phyloP scores from a whole-genome alignment of 1,139 yeast genomes.

The Saccharomyces hybrid region DNA sequence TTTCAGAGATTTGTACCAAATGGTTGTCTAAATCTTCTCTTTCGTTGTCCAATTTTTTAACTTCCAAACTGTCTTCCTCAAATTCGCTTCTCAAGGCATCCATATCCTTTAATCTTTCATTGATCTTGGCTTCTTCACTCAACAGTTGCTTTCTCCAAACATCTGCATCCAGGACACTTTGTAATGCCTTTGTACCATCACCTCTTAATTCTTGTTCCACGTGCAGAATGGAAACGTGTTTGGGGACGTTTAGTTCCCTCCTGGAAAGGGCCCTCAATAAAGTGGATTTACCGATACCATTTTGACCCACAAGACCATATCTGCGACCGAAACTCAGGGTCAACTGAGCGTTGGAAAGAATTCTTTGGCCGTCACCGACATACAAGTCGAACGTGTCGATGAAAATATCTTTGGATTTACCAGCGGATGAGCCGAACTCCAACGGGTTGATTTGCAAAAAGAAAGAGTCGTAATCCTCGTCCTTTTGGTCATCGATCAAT shows the following conservation, averaged over 20 bases:
- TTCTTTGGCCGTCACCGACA: slow-evolving; percentile 93
- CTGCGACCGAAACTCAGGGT: slow-evolving; percentile 88
- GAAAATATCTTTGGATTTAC: slow-evolving; percentile 91
- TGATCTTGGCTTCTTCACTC: slow-evolving; percentile 65
- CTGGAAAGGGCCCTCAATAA: slow-evolving; percentile 80
- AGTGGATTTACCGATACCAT: slow-evolving; percentile 98
- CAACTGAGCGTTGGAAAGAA: slow-evolving; percentile 78
- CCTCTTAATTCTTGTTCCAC: slow-evolving; percentile 96
- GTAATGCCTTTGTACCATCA: slow-evolving; percentile 83
- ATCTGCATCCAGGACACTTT: slow-evolving; percentile 94
- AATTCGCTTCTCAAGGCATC: slow-evolving; percentile 61
- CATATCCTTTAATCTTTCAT: slow-evolving; percentile 67
- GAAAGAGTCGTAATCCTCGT: slow-evolving; percentile 85
- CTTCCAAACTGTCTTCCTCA: slow-evolving; percentile 78
- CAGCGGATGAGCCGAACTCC: slow-evolving; percentile 84
- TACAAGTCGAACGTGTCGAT: slow-evolving; percentile 86
- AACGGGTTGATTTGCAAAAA: slow-evolving; percentile 91
- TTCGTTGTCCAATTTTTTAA: slow-evolving; percentile 77
- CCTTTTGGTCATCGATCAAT: slow-evolving; percentile 53
- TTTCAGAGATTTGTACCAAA: slow-evolving; percentile 70
- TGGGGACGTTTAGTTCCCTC: slow-evolving; percentile 89
- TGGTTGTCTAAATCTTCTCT: slow-evolving; percentile 76
- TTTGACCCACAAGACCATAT: slow-evolving; percentile 95
- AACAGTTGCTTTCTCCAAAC: slow-evolving; percentile 93
- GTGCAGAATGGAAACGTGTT: slow-evolving; percentile 88